Conservation (phyloP, 1,284 basidiomycete species). For the Heterobasidion parviporum region DNA sequence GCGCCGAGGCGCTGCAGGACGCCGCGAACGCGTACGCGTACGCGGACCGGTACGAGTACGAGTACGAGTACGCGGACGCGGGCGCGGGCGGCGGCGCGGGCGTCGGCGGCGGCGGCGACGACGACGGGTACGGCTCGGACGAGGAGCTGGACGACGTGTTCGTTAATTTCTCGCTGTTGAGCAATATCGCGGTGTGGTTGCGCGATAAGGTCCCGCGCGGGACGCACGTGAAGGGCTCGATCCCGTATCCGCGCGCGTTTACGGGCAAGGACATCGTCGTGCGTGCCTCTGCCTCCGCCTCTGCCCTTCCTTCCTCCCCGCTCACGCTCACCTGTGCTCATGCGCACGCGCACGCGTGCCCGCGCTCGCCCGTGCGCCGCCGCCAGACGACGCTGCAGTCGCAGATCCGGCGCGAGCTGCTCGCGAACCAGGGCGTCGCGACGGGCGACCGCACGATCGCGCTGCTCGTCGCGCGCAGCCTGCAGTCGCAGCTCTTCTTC, state of each 20-base stretch:
- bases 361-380: background rate
- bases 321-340: background rate
- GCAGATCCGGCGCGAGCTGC: constrained; percentile 65
- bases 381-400: constrained; percentile 72
- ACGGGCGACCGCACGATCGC: constrained; percentile 74
- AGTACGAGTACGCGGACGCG: constrained; percentile 21
- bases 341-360: no score
- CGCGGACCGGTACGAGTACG: constrained; percentile 36
- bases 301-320: background rate
- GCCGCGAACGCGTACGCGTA: background rate
- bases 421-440: constrained; percentile 61
- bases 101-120: constrained; percentile 28
- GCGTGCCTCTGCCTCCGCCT: constrained; percentile 23
- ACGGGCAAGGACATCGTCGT: constrained; percentile 92
- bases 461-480: constrained; percentile 77
- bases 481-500: constrained; percentile 92
- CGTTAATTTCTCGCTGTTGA: constrained; percentile 82
- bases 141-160: constrained; percentile 65
- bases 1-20: constrained; percentile 26
- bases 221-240: constrained; percentile 85
- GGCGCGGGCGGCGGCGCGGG: no score
- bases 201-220: constrained; percentile 81
- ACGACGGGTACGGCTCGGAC: constrained; percentile 57
- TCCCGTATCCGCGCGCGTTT: constrained; percentile 81
- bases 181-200: constrained; percentile 82